These are phyloP conservation scores for Alternaria panax DNA, from an alignment of 2,329 filamentous ascomycete species.

Conservation along the genomic window DNA sequence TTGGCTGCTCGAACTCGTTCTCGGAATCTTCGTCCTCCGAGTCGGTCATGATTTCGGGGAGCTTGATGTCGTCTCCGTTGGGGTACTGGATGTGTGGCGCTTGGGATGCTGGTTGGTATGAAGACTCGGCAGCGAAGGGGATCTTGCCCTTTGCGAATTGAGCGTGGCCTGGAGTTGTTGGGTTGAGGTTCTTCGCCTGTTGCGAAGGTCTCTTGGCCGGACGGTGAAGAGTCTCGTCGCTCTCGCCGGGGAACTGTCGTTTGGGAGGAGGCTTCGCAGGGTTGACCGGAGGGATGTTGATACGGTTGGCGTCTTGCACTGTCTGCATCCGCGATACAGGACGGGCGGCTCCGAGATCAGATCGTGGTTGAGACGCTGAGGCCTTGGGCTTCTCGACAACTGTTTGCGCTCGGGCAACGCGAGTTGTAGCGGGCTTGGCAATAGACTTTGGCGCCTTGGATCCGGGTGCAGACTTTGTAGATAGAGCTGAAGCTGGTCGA, in stretches of 20 bases:
- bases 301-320: constrained; percentile 67
- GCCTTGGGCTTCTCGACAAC: constrained; percentile 74
- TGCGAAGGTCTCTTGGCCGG: constrained; percentile 46
- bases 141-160: constrained; percentile 86
- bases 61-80: constrained; percentile 86
- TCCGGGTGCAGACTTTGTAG: constrained; percentile 28
- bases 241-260: constrained; percentile 76
- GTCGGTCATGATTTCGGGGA: constrained; percentile 95
- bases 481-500: constrained; percentile 41
- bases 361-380: constrained; percentile 49
- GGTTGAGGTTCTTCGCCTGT: constrained; percentile 55
- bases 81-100: constrained; percentile 75
- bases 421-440: constrained; percentile 36
- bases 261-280: constrained; percentile 77
- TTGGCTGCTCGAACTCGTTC: constrained; percentile 71
- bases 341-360: constrained; percentile 59
- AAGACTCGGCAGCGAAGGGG: constrained; percentile 76
- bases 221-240: constrained; percentile 63
- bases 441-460: constrained; percentile 32
- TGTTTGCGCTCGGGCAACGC: constrained; percentile 41
- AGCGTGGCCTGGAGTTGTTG: constrained; percentile 65
- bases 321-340: constrained; percentile 68
- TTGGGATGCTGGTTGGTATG: constrained; percentile 57
- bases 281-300: constrained; percentile 62
- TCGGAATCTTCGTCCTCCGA: constrained; percentile 83